Base-by-base conservation (phyloP, 2,329 filamentous ascomycete species). In the Penicillium fuscoglaucum region DNA sequence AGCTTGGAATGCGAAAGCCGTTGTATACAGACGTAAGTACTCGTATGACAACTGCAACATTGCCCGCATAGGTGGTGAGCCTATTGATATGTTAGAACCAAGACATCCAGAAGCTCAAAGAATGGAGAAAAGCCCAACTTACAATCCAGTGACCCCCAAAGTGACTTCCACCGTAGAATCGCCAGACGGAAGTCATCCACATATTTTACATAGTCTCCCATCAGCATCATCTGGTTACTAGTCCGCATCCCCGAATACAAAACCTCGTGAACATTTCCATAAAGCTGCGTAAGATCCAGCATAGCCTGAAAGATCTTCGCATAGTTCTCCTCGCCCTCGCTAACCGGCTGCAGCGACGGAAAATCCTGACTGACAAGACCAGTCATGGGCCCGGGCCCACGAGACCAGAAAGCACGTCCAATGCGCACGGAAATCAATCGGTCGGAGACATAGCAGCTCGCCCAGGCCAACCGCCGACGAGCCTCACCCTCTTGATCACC, bases 1-100 rank as follows among this genome's bases (percentile, higher is more conserved):
- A 3, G 88, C 88, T 69, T 91, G 88, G 64, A 90, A 90, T 1
- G 88, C 88, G 68, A 90, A 91, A 0, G 88, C 88, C 58, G 90
- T 90, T 50, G 88, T 89, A 70, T 91, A 91, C 0, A 91, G 79
- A 7, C 88, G 82, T 1, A 91, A 75, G 67, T 90, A 91, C 64
- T 90, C 87, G 67, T 90, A 90, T 0, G 87, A 89, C 67, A 91
- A 80, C 26, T 89, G 79, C 2, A 91, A 74, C 6, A 84, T 88
- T 4, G 85, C 84, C 69, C 89, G 89, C 62, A 90, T 82, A 6
- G 84, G 83, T 1, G 84, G 80, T 1, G 87, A 88, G 68, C 83
- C 83, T 84, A 53, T n/a, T 15, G 3, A 21, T 7, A 35, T 15
- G 52, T 70, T 49, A 72, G 63, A 35, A 39, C 7, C 1, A 17